phyloP scores from a whole-genome alignment of 2,329 filamentous ascomycete species.

The Aschersonia sp. region DNA sequence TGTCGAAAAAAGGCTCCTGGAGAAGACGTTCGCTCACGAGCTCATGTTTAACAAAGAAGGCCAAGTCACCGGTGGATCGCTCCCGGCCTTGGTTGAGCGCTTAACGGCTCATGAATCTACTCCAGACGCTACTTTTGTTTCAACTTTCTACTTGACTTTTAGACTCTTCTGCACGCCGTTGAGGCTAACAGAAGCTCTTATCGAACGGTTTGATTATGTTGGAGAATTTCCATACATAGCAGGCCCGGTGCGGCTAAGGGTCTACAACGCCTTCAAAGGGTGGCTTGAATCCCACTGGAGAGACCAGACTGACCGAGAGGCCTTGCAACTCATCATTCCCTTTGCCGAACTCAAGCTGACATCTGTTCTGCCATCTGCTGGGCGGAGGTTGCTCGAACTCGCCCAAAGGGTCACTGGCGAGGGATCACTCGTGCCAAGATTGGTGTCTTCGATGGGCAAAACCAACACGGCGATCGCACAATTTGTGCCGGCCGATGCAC shows the following conservation, averaged over 20 bases:
- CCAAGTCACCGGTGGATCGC: slow-evolving; percentile 81
- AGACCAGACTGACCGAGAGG: slow-evolving; percentile 61
- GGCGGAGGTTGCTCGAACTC: slow-evolving; percentile 66
- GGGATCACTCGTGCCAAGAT: slow-evolving; percentile 63
- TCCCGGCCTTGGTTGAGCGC: slow-evolving; percentile 84
- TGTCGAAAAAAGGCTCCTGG: slow-evolving; percentile 70
- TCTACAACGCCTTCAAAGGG: slow-evolving; percentile 93
- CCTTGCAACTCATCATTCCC: slow-evolving; percentile 58
- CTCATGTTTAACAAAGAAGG: slow-evolving; percentile 89
- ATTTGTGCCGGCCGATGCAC: slow-evolving; percentile 55
- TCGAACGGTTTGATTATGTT: slow-evolving; percentile 86
- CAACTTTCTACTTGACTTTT: slow-evolving; percentile 93
- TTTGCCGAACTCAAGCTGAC: slow-evolving; percentile 67
- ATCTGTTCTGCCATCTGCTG: slow-evolving; percentile 57
- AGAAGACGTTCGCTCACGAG: slow-evolving; percentile 83
- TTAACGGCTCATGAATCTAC: slow-evolving; percentile 87
- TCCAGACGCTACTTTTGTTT: slow-evolving; percentile 81
- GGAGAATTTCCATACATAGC: slow-evolving; percentile 61
- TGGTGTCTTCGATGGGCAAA: slow-evolving; percentile 79
- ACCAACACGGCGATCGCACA: slow-evolving; percentile 61
- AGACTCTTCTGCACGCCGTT: slow-evolving; percentile 75
- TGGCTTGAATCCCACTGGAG: slow-evolving; percentile 97
- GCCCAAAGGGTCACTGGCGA: slow-evolving; percentile 63
- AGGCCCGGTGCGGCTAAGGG: slow-evolving; percentile 68
- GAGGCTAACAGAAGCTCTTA: slow-evolving; percentile 67